These are phyloP conservation scores for Fusarium sp. DNA, from an alignment of 2,329 filamentous ascomycete species.

Conservation along the genomic window DNA sequence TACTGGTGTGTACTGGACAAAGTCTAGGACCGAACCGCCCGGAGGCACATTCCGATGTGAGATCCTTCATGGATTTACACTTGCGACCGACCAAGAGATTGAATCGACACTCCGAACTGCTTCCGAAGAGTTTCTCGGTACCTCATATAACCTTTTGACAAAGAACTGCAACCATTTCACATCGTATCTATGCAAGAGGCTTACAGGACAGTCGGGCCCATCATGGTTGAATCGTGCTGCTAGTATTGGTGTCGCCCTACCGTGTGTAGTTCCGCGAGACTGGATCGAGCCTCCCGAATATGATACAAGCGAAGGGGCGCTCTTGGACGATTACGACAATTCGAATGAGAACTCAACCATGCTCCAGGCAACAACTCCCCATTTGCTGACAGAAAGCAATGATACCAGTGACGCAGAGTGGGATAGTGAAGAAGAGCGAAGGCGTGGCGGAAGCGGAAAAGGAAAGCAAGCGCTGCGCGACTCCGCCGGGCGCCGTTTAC, in stretches of 20 bases:
- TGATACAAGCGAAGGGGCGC: constrained; percentile 77
- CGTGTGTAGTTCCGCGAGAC: constrained; percentile 84
- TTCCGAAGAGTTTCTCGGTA: constrained; percentile 79
- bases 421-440: constrained; percentile 62
- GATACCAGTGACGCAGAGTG: constrained; percentile 53
- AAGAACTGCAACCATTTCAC: constrained; percentile 94
- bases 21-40: constrained; percentile 77
- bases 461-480: constrained; percentile 63
- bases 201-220: constrained; percentile 79
- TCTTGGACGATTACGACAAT: constrained; percentile 69
- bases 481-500: constrained; percentile 64
- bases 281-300: constrained; percentile 86
- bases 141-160: constrained; percentile 83
- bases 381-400: constrained; percentile 50
- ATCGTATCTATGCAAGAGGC: constrained; percentile 77
- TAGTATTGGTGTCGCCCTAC: constrained; percentile 83
- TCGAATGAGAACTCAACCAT: constrained; percentile 70
- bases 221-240: constrained; percentile 86
- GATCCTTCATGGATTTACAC: constrained; percentile 83
- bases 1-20: constrained; percentile 88
- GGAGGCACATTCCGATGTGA: constrained; percentile 82
- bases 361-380: constrained; percentile 60
- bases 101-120: constrained; percentile 76
- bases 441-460: constrained; percentile 57
- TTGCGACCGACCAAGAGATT: constrained; percentile 76